Base-by-base conservation (phyloP, 345 rosid species). In the Boechera stricta region DNA sequence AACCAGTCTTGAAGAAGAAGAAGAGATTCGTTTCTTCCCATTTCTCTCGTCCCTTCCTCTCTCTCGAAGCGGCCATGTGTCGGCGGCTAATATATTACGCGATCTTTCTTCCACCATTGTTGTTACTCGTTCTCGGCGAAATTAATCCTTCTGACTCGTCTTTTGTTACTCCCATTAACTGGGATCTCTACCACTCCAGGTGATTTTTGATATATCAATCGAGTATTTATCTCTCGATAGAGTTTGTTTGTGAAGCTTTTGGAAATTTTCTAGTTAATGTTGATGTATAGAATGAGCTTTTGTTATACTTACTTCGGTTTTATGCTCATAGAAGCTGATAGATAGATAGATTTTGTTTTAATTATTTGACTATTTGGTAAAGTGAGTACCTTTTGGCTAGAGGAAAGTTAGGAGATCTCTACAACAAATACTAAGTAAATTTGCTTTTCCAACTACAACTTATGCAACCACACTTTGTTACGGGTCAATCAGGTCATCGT, bases 151-250 rank as follows among this genome's bases (percentile, higher is more conserved):
- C 82, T 28, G 72, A 41, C n/a, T 54, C 80, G 1, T 80, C 82
- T 77, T n/a, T 73, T 10, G 6, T 74, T 68, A 87, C 88, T 49
- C 89, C 94, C 24, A 86, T 91, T 79, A 89, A 89, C 85, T 84
- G 84, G 65, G 97, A 89, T 88, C 94, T 91, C 69, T 91, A 91
- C 72, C 94, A 86, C 79, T 87, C 92, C 81, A 89, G 97, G 97
- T 47, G 52, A 47, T 12, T 47, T 44, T 39, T 36, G 7, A 36
- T 3, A 31, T 31, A 31, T 31, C 32, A 31, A 31, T 31, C 32
- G 32, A 35, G 38, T 35, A 0, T 35, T 6, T 38, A 11, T 38
- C 42, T 38, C 42, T 38, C 3, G 3, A 10, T 38, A 38, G 11
- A 8, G 42, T 38, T 38, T 8, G 42, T 9, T 38, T 35, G 33